Evolutionary conservation across 106 monocot species (phyloP).

Genomic region (Apostasia shenzhenica): DNA sequence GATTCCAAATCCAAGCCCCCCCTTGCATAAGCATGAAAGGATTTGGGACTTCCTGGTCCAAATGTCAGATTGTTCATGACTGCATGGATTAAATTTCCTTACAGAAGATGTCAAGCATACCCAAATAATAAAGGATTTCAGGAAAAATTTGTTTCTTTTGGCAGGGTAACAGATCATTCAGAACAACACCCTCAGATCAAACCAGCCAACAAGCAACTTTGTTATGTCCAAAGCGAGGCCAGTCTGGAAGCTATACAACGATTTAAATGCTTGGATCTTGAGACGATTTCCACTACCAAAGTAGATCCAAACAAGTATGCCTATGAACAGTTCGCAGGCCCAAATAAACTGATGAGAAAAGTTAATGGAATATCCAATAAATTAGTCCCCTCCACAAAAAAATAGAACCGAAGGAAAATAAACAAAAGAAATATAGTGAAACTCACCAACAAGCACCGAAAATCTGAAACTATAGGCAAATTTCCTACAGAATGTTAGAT

Average conservation of each 20-base stretch:
- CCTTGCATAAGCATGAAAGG: conserved; percentile 71
- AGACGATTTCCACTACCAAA: neutral
- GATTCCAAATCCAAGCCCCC: conserved; percentile 90
- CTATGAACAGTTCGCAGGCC: no score
- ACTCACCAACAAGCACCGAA: no score
- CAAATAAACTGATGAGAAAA: no score
- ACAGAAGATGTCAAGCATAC: neutral
- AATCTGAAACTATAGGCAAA: no score
- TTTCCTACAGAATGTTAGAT: no score
- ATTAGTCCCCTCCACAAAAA: no score
- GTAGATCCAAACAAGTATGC: neutral
- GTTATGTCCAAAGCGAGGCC: no score
- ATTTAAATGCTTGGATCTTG: neutral
- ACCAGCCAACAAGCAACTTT: neutral
- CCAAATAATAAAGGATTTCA: neutral
- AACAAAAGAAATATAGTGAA: no score
- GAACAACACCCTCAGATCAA: neutral
- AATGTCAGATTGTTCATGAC: conserved; percentile 61
- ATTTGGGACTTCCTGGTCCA: conserved; percentile 56
- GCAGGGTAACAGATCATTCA: neutral
- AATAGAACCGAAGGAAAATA: no score
- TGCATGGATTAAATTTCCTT: conserved; percentile 16
- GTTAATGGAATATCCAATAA: no score
- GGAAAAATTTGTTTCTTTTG: neutral
- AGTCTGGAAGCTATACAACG: neutral